Percentiles rank a stretch among this genome's conserved stretches.
Evolutionary conservation across 331 rosid species (phyloP).

Genomic region (Acacia pycnantha): DNA sequence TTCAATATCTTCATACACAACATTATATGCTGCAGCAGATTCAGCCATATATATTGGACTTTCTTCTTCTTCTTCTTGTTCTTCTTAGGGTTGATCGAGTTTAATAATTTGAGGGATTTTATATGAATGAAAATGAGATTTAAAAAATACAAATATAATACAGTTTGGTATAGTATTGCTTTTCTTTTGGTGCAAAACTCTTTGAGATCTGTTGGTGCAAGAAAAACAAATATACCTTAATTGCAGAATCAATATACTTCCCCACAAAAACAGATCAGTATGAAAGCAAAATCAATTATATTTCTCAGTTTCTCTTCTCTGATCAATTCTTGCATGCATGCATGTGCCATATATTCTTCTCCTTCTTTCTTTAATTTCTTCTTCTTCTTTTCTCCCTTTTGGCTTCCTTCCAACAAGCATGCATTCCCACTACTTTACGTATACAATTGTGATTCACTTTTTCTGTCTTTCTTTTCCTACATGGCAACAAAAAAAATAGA

Average conservation of each 20-base stretch:
- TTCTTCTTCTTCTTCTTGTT: neutral
- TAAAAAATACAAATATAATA: neutral
- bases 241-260: neutral
- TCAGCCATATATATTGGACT: slow-evolving; percentile 29
- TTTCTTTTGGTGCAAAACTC: neutral
- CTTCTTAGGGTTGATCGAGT: neutral
- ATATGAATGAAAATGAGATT: neutral
- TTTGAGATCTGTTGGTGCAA: neutral
- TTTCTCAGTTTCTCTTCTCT: too few species aligned
- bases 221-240: neutral
- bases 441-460: neutral
- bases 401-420: neutral
- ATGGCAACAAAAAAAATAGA: neutral
- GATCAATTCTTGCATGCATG: neutral
- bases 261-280: neutral
- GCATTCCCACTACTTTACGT: neutral
- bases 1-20: slow-evolving; percentile 37
- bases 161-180: neutral
- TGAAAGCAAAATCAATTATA: neutral
- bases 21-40: slow-evolving; percentile 8
- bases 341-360: neutral
- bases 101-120: neutral
- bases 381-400: neutral
- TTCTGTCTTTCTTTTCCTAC: neutral
- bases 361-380: neutral